Conservation (phyloP, 257 asterid species). For the Henckelia pumila region DNA sequence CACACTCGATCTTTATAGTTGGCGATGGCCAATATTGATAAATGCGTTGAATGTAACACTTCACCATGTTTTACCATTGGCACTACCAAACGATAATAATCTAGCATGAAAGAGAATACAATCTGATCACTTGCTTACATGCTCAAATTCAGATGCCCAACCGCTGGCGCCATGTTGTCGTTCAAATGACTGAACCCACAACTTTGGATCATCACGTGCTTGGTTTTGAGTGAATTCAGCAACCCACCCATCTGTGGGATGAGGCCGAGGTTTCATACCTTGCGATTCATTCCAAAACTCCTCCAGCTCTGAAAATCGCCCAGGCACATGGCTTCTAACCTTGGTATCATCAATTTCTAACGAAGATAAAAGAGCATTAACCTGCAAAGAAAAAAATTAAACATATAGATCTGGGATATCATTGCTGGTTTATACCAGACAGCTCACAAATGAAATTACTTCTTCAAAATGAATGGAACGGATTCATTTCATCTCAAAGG, state of each 20-base stretch:
- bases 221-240: conserved; percentile 66
- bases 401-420: not conserved
- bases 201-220: conserved; percentile 62
- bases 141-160: conserved; percentile 98
- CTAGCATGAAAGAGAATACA: conserved; percentile 11
- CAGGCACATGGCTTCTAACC: conserved; percentile 71
- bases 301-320: conserved; percentile 77
- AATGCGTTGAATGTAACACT: conserved; percentile 3
- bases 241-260: conserved; percentile 82
- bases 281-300: conserved; percentile 95
- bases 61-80: conserved; percentile 19
- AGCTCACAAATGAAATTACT: not conserved
- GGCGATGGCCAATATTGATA: not conserved
- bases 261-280: conserved; percentile 58
- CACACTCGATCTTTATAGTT: conserved; percentile 1
- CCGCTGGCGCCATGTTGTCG: conserved; percentile 85
- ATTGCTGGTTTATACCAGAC: not conserved
- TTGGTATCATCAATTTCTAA: conserved; percentile 80
- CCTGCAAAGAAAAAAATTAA: conserved; percentile 51
- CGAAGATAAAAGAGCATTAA: conserved; percentile 81
- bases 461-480: too few relatives aligned
- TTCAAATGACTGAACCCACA: conserved; percentile 92
- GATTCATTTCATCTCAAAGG: not conserved
- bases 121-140: conserved; percentile 50
- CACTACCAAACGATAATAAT: conserved; percentile 24